Conservation (phyloP, 768 basidiomycete species). For the Myochromella boudieri region DNA sequence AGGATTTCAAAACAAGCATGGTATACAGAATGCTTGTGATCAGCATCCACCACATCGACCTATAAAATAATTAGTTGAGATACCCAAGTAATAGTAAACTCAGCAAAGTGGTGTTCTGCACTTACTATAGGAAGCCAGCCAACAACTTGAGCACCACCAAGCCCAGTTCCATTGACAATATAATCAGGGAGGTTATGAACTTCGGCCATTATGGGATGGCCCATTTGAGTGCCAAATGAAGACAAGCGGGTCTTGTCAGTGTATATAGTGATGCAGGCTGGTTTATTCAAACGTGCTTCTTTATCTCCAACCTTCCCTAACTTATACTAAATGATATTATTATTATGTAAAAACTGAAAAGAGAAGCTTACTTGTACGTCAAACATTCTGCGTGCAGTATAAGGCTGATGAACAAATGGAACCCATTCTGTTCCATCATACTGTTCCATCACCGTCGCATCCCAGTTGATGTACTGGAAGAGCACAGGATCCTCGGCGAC, state of each 20-base stretch:
- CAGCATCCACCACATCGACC: not conserved
- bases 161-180: conserved; percentile 30
- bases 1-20: conserved; percentile 30
- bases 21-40: conserved; percentile 34
- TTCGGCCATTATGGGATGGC: conserved; percentile 34
- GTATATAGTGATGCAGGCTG: conserved; percentile 31
- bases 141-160: conserved; percentile 29
- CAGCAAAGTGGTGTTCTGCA: not conserved
- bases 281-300: too few relatives aligned
- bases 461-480: too few relatives aligned
- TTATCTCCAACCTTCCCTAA: too few relatives aligned
- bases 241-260: conserved; percentile 38
- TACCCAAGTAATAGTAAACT: not conserved
- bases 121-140: conserved; percentile 2
- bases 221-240: conserved; percentile 32
- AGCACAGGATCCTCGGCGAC: too few relatives aligned
- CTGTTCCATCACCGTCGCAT: too few relatives aligned
- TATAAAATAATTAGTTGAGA: not conserved
- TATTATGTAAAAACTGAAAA: too few relatives aligned
- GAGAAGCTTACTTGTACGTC: too few relatives aligned
- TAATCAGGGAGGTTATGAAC: conserved; percentile 28
- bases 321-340: too few relatives aligned
- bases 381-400: too few relatives aligned
- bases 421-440: too few relatives aligned
- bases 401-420: too few relatives aligned